A percentile compares a stretch with the other conserved stretches of the same genome.
Conservation (phyloP, 306 rosid genomes). For the Malus orientalis region DNA sequence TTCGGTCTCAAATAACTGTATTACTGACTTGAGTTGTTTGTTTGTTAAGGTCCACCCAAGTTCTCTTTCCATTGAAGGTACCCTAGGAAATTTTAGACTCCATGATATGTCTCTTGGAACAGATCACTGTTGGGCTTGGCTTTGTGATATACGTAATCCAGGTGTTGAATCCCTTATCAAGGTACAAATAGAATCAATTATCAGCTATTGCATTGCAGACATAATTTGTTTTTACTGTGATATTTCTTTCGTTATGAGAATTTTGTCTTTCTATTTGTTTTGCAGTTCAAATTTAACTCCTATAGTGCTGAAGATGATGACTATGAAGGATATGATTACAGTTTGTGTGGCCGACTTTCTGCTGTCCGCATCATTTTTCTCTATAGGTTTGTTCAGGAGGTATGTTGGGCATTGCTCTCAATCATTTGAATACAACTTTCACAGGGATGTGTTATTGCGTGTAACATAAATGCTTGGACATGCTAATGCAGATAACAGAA, state of each 20-base stretch:
- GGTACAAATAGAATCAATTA: conserved; percentile 26
- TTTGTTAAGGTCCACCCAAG: conserved; percentile 74
- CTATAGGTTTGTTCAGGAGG: conserved; percentile 97
- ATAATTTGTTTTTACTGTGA: neutral
- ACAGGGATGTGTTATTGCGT: neutral
- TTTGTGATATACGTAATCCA: conserved; percentile 93
- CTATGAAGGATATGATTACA: conserved; percentile 83
- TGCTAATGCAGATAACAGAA: conserved; percentile 55
- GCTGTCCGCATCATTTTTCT: conserved; percentile 97
- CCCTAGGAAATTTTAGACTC: conserved; percentile 84
- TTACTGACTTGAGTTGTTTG: conserved; percentile 9
- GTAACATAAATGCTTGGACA: neutral
- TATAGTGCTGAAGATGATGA: conserved; percentile 84
- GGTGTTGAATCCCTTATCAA: conserved; percentile 89
- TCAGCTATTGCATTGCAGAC: conserved; percentile 13
- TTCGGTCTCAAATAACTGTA: neutral
- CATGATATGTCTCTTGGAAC: conserved; percentile 72
- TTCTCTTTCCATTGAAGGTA: conserved; percentile 87
- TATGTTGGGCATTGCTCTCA: conserved; percentile 22
- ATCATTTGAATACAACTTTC: neutral
- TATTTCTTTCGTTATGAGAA: neutral
- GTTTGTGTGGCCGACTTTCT: conserved; percentile 83
- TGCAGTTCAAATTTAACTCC: conserved; percentile 86
- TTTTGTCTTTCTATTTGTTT: conserved; percentile 16
- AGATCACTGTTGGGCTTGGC: conserved; percentile 89